A percentile compares a stretch with the other conserved stretches of the same genome.
phyloP scores from a whole-genome alignment of 1,284 basidiomycete genomes.

The Cutaneotrichosporon sp. region DNA sequence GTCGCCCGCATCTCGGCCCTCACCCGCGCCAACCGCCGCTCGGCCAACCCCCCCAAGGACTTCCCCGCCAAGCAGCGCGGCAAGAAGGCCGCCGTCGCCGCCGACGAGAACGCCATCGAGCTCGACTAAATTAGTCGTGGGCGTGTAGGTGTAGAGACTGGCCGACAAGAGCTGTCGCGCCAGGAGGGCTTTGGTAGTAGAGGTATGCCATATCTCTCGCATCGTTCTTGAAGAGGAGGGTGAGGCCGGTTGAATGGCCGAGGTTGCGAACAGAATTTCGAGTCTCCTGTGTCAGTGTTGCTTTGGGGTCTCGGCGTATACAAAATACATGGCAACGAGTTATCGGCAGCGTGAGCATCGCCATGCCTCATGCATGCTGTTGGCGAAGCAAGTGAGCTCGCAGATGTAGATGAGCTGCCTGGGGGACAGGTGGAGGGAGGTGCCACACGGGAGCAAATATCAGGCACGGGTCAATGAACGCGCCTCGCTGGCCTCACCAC shows the following conservation, averaged over 20 bases:
- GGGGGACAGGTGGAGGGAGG: not conserved
- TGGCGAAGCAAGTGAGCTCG: not conserved
- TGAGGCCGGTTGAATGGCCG: too few species aligned
- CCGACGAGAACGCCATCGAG: conserved; percentile 55
- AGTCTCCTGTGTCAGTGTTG: too few species aligned
- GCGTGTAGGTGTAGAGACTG: conserved; percentile 6
- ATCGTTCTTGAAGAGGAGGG: conserved; percentile 11
- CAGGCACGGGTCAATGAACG: conserved; percentile 1
- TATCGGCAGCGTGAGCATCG: not conserved
- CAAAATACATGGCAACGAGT: too few species aligned
- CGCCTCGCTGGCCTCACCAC: conserved; percentile 7
- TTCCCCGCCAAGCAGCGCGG: conserved; percentile 70
- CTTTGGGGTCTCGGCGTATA: too few species aligned
- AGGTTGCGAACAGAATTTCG: too few species aligned
- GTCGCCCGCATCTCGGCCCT: conserved; percentile 80
- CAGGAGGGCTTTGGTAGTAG: conserved; percentile 22
- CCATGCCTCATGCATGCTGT: not conserved
- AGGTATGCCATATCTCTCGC: conserved; percentile 17
- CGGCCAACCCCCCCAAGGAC: conserved; percentile 63
- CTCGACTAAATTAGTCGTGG: conserved; percentile 39
- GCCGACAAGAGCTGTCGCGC: conserved; percentile 15
- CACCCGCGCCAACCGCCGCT: conserved; percentile 67
- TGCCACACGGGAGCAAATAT: not conserved
- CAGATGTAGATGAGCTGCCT: not conserved
- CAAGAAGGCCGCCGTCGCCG: conserved; percentile 75